These are phyloP conservation scores for Acacia melanoxylon DNA, from an alignment of 306 rosid species.

Conservation along the genomic window DNA sequence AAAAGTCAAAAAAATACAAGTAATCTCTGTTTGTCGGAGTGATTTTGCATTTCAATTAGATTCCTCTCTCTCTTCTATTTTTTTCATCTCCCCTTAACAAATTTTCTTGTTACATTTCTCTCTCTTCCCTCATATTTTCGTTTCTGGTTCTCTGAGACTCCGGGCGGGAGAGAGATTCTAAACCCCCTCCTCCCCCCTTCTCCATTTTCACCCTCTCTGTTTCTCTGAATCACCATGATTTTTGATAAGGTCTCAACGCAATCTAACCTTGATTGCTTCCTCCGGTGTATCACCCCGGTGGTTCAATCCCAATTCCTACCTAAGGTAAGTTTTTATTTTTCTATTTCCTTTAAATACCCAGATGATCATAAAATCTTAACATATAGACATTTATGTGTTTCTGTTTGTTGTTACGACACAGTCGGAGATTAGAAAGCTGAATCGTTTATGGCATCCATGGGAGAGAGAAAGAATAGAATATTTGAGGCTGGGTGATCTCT, in stretches of 20 bases:
- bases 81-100: conserved; percentile 37
- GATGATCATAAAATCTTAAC: not conserved
- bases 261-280: conserved; percentile 83
- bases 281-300: conserved; percentile 74
- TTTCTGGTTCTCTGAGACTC: conserved; percentile 25
- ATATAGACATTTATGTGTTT: not conserved
- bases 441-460: conserved; percentile 90
- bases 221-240: conserved; percentile 38
- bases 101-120: conserved; percentile 36
- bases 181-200: conserved; percentile 30
- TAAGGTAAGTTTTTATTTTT: conserved; percentile 43
- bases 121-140: not conserved
- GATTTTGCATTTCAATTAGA: conserved; percentile 32
- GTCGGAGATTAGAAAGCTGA: conserved; percentile 79
- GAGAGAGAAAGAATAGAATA: conserved; percentile 83
- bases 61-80: conserved; percentile 4
- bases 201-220: not conserved
- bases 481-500: conserved; percentile 78
- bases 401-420: conserved; percentile 9
- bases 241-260: conserved; percentile 56
- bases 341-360: not conserved
- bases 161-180: conserved; percentile 72
- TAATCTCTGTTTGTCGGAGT: conserved; percentile 38
- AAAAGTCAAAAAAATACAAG: conserved; percentile 45
- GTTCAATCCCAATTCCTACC: conserved; percentile 73